phyloP scores from a whole-genome alignment of 73 alveolate genomes.

The Uronychia setigera region DNA sequence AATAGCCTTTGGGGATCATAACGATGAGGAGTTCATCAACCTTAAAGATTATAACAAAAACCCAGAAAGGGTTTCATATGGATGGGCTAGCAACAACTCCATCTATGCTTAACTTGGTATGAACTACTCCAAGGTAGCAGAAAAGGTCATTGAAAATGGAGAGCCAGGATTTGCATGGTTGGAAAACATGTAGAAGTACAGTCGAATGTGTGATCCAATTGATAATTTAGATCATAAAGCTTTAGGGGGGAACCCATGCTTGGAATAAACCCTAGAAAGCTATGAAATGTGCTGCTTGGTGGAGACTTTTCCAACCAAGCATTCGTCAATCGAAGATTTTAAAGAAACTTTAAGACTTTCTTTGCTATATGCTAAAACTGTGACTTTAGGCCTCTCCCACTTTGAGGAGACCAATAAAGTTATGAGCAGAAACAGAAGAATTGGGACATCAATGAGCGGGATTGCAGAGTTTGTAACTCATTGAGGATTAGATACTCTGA shows the following conservation, averaged over 20 bases:
- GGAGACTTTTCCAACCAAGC: slow-evolving; percentile 70
- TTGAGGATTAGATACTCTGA: slow-evolving; percentile 33
- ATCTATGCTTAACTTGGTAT: slow-evolving; percentile 64
- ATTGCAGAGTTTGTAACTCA: slow-evolving; percentile 64
- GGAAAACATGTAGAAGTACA: slow-evolving; percentile 62
- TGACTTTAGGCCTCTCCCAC: slow-evolving; percentile 70
- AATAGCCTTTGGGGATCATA: slow-evolving; percentile 71
- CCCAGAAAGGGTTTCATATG: slow-evolving; percentile 70
- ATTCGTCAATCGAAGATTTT: slow-evolving; percentile 46
- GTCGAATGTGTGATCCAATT: slow-evolving; percentile 70
- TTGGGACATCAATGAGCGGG: slow-evolving; percentile 81
- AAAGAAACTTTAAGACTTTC: slow-evolving; percentile 63
- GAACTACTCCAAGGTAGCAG: slow-evolving; percentile 62
- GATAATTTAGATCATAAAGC: slow-evolving; percentile 60
- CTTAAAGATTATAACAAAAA: slow-evolving; percentile 62
- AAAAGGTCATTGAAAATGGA: slow-evolving; percentile 57
- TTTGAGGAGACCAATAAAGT: slow-evolving; percentile 61
- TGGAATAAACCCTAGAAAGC: slow-evolving; percentile 72
- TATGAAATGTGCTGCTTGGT: slow-evolving; percentile 73
- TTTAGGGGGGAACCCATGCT: slow-evolving; percentile 76
- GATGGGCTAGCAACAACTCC: slow-evolving; percentile 75
- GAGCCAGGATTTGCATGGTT: slow-evolving; percentile 80
- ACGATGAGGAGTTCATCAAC: slow-evolving; percentile 49
- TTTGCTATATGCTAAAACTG: slow-evolving; percentile 66
- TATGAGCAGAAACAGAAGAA: slow-evolving; percentile 71